phyloP scores from a whole-genome alignment of 2,329 filamentous ascomycete species.

The Tolypocladium sp. region DNA sequence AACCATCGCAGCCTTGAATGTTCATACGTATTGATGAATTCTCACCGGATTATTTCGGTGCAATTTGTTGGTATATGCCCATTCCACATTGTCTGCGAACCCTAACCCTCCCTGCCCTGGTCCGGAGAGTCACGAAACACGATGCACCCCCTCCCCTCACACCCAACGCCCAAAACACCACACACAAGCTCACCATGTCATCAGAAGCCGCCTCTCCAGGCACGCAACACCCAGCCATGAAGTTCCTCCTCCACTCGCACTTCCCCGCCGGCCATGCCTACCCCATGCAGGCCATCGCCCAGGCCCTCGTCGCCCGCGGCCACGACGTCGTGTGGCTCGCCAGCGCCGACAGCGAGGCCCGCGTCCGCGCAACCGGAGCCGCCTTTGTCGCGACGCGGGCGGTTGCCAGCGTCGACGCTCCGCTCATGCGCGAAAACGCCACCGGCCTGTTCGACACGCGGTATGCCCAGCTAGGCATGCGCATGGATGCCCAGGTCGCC shows the following conservation, averaged over 20 bases:
- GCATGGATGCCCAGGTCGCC: slow-evolving; percentile 23
- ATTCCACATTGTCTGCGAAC: too few species aligned
- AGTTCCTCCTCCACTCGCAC: slow-evolving; percentile 27
- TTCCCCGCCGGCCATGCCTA: slow-evolving; percentile 29
- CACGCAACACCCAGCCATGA: slow-evolving; percentile 13
- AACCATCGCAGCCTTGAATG: too few species aligned
- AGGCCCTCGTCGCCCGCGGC: slow-evolving; percentile 24
- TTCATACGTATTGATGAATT: too few species aligned
- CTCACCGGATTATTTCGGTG: too few species aligned
- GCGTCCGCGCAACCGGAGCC: slow-evolving; percentile 24
- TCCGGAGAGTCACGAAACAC: too few species aligned
- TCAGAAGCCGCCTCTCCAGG: too few species aligned
- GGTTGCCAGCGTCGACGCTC: slow-evolving; percentile 20
- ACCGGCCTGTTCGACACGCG: slow-evolving; percentile 22
- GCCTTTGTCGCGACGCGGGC: slow-evolving; percentile 20
- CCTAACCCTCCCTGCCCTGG: too few species aligned
- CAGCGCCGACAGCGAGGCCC: slow-evolving; percentile 20
- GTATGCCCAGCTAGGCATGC: slow-evolving; percentile 13
- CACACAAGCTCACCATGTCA: too few species aligned
- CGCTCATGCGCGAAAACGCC: slow-evolving; percentile 14
- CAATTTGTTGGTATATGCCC: too few species aligned
- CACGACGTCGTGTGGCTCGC: slow-evolving; percentile 30
- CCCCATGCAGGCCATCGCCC: slow-evolving; percentile 28
- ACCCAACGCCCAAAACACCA: slow-evolving; percentile 42
- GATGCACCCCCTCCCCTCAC: slow-evolving; percentile 25